Evolutionary conservation across 1,139 yeast genomes (phyloP).

Genomic region (Keqinozyma sinolaborantium): DNA sequence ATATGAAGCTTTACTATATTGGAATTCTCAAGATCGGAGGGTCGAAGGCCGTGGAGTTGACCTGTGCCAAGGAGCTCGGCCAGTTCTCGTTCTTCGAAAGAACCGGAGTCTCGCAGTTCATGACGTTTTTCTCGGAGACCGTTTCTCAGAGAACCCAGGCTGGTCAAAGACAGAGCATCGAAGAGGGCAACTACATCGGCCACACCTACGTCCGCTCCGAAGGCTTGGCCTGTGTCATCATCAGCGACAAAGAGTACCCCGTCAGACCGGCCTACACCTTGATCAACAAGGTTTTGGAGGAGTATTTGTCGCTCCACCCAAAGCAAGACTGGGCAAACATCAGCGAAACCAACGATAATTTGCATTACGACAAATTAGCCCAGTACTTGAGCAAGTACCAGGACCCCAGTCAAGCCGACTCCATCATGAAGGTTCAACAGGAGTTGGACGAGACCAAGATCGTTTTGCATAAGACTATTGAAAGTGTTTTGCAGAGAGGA

Average conservation of each 20-base stretch:
- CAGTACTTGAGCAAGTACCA: conserved; percentile 80
- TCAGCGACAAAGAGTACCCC: conserved; percentile 94
- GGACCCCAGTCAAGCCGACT: conserved; percentile 96
- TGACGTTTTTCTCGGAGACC: conserved; percentile 91
- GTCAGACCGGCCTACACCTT: conserved; percentile 96
- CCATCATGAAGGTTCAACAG: conserved; percentile 95
- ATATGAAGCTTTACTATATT: conserved; percentile 89
- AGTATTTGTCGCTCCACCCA: conserved; percentile 83
- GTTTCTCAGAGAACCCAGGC: conserved; percentile 83
- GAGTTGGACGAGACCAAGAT: conserved; percentile 97
- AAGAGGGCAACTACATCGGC: conserved; percentile 87
- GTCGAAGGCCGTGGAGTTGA: conserved; percentile 68
- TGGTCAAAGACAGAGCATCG: conserved; percentile 93
- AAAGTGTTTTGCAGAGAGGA: conserved; percentile 90
- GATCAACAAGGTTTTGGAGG: conserved; percentile 87
- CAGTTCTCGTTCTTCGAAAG: conserved; percentile 89
- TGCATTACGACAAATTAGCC: conserved; percentile 62
- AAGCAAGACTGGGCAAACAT: conserved; percentile 62
- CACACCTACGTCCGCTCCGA: conserved; percentile 90
- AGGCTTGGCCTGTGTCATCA: conserved; percentile 89
- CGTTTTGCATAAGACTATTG: conserved; percentile 93
- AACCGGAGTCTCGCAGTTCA: conserved; percentile 75
- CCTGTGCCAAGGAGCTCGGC: conserved; percentile 77
- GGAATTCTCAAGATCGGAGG: conserved; percentile 72
- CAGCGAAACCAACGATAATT: conserved; percentile 43